Conservation (phyloP, 495 filamentous ascomycete species). For the Tuber microsphaerosporum region DNA sequence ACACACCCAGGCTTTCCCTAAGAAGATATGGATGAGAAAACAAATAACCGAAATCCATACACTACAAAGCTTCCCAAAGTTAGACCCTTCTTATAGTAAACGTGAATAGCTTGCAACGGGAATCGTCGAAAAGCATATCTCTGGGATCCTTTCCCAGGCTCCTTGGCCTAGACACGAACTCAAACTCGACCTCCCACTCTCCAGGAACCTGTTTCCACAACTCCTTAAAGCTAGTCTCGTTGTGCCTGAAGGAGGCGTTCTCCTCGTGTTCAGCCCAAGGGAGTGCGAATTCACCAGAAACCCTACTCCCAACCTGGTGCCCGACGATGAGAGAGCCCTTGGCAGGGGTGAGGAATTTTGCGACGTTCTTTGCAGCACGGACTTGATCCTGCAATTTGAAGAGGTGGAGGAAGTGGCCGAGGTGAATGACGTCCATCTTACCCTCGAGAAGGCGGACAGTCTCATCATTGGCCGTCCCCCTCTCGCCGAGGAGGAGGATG, state of each 20-base stretch:
- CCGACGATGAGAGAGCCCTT: constrained; percentile 49
- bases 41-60: neutral
- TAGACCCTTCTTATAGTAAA: constrained; percentile 12
- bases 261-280: constrained; percentile 17
- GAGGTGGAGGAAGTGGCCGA: constrained; percentile 55
- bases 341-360: constrained; percentile 45
- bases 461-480: constrained; percentile 27
- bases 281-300: constrained; percentile 37
- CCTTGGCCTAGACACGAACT: neutral
- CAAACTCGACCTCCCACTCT: constrained; percentile 17
- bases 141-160: neutral
- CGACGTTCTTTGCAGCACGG: constrained; percentile 46
- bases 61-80: neutral
- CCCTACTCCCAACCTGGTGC: constrained; percentile 45
- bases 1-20: neutral
- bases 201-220: constrained; percentile 51
- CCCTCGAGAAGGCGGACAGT: constrained; percentile 43
- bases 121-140: neutral
- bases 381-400: constrained; percentile 53
- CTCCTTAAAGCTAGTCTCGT: constrained; percentile 45
- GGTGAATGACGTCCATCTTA: constrained; percentile 53
- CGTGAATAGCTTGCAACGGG: constrained; percentile 7
- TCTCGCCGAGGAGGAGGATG: constrained; percentile 44
- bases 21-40: neutral
- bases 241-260: constrained; percentile 45